phyloP scores from a whole-genome alignment of 345 rosid species.

The Camelina hispida region DNA sequence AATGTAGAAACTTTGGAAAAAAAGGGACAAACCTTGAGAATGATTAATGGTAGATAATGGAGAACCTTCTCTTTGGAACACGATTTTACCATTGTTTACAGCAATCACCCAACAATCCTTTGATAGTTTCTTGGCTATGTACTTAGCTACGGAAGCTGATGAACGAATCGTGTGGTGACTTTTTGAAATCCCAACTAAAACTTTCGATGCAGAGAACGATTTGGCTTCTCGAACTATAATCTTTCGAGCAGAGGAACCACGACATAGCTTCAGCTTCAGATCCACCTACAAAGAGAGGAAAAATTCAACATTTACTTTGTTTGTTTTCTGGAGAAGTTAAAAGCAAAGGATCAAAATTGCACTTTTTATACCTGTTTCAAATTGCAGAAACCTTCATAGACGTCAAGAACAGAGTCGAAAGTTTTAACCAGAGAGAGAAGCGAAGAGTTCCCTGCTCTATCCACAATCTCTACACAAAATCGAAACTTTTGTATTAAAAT shows the following conservation, averaged over 20 bases:
- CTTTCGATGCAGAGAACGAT: slow-evolving; percentile 59
- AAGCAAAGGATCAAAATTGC: background rate
- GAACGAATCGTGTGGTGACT: slow-evolving; percentile 62
- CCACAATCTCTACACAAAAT: slow-evolving; percentile 51
- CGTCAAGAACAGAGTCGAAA: slow-evolving; percentile 84
- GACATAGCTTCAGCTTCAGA: slow-evolving; percentile 90
- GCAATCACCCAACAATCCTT: slow-evolving; percentile 68
- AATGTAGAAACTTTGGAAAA: background rate
- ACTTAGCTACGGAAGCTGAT: slow-evolving; percentile 76
- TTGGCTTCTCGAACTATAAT: slow-evolving; percentile 80
- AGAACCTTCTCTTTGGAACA: slow-evolving; percentile 68
- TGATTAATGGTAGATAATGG: slow-evolving; percentile 35
- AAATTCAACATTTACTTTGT: slow-evolving; percentile 17
- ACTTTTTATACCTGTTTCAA: slow-evolving; percentile 72
- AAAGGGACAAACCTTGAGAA: slow-evolving; percentile 52
- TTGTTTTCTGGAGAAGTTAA: background rate
- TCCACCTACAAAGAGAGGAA: slow-evolving; percentile 63
- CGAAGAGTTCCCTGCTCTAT: slow-evolving; percentile 71
- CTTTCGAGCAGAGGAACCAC: slow-evolving; percentile 70
- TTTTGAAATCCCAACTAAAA: slow-evolving; percentile 70
- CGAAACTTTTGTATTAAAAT: slow-evolving; percentile 18
- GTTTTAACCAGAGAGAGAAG: slow-evolving; percentile 83
- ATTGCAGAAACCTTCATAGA: slow-evolving; percentile 97
- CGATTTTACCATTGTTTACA: slow-evolving; percentile 73
- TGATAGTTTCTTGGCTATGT: slow-evolving; percentile 75